Evolutionary conservation across 2,329 filamentous ascomycete genomes (phyloP).

Genomic region (Furcasterigmium sp.): DNA sequence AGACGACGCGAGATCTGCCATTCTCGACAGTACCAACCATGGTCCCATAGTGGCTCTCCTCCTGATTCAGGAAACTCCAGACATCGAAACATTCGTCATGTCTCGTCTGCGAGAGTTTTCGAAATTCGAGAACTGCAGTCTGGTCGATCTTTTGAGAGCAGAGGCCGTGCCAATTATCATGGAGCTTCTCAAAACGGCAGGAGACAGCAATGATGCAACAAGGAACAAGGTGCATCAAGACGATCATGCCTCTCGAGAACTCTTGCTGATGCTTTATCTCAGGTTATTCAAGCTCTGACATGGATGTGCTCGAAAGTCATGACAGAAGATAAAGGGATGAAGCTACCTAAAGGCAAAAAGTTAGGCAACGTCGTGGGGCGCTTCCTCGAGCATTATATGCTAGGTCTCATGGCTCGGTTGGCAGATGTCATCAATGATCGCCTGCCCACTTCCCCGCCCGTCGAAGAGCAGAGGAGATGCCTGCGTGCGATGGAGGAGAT

Average conservation of each 20-base stretch:
- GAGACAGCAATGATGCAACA: constrained; percentile 56
- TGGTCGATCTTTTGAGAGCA: constrained; percentile 65
- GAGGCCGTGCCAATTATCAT: constrained; percentile 73
- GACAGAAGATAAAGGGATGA: constrained; percentile 28
- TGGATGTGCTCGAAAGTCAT: constrained; percentile 39
- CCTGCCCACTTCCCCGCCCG: constrained; percentile 43
- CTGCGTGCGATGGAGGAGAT: constrained; percentile 85
- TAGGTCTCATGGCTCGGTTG: constrained; percentile 81
- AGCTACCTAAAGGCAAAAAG: constrained; percentile 40
- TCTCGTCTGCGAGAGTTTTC: constrained; percentile 61
- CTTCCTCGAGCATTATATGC: constrained; percentile 77
- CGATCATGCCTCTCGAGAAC: background rate
- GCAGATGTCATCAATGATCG: constrained; percentile 73
- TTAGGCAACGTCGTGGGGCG: constrained; percentile 55
- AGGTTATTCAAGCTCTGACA: constrained; percentile 44
- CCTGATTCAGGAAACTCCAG: constrained; percentile 49
- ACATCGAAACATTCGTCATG: constrained; percentile 62
- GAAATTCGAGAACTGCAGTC: constrained; percentile 60
- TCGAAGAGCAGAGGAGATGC: constrained; percentile 68
- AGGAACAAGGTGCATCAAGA: constrained; percentile 49
- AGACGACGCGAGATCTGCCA: constrained; percentile 55
- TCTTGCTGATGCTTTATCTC: background rate
- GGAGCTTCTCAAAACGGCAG: constrained; percentile 76
- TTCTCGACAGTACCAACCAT: constrained; percentile 52
- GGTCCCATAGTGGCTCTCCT: constrained; percentile 54